A percentile compares a stretch with the other conserved stretches of the same genome.
Evolutionary conservation across 345 rosid species (phyloP).

Genomic region (Crucihimalaya himalaica): DNA sequence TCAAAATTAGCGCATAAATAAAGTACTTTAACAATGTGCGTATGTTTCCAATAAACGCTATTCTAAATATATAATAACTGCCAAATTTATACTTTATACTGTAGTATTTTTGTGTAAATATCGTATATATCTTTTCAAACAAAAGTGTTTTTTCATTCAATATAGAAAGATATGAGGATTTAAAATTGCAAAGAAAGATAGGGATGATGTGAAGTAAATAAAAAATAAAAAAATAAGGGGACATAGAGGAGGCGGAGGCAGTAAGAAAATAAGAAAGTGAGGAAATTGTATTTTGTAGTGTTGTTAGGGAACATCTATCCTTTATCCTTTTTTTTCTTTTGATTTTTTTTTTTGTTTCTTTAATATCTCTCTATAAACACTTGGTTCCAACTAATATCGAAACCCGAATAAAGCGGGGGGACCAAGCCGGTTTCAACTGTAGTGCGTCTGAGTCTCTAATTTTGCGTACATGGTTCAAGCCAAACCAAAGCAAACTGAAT

Average conservation of each 20-base stretch:
- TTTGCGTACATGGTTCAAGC: slow-evolving; percentile 14
- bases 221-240: slow-evolving; percentile 22
- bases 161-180: not conserved
- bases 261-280: slow-evolving; percentile 18
- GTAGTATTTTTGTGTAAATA: not conserved
- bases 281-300: slow-evolving; percentile 30
- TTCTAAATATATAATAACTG: slow-evolving; percentile 2
- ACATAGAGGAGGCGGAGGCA: slow-evolving; percentile 42
- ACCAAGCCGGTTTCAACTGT: slow-evolving; percentile 2
- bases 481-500: slow-evolving; percentile 4
- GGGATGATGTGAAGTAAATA: not conserved
- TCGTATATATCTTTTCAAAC: not conserved
- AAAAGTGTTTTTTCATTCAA: not conserved
- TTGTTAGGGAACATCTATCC: slow-evolving; percentile 41
- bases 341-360: not conserved
- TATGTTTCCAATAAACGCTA: slow-evolving; percentile 27
- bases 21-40: slow-evolving; percentile 27
- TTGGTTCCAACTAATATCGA: not conserved
- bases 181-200: not conserved
- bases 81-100: not conserved
- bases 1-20: slow-evolving; percentile 39
- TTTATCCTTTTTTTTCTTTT: slow-evolving; percentile 17
- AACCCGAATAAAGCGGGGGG: not conserved
- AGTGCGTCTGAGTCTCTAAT: not conserved
- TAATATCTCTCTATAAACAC: not conserved